phyloP scores from a whole-genome alignment of 2,329 filamentous ascomycete genomes.

The Beauveria bassiana region DNA sequence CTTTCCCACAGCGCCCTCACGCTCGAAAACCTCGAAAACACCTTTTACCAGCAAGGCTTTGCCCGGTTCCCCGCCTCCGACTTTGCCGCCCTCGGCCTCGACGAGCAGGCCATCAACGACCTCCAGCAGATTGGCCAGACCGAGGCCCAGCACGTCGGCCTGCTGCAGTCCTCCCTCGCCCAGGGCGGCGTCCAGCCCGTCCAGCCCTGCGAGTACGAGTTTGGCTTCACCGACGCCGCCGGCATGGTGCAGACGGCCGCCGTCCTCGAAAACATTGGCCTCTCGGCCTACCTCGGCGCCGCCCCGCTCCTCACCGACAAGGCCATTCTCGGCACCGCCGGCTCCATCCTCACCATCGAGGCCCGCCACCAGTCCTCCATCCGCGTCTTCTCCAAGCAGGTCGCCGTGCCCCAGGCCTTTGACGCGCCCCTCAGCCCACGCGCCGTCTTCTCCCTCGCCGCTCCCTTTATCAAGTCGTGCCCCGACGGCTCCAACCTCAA shows the following conservation, averaged over 20 bases:
- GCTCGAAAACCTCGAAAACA: constrained; percentile 51
- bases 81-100: constrained; percentile 44
- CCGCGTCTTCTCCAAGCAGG: constrained; percentile 38
- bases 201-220: constrained; percentile 47
- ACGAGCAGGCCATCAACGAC: constrained; percentile 31
- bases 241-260: constrained; percentile 49
- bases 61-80: constrained; percentile 45
- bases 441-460: constrained; percentile 57
- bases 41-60: constrained; percentile 55
- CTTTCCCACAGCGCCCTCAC: constrained; percentile 36
- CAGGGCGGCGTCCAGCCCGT: constrained; percentile 39
- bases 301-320: constrained; percentile 52
- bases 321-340: constrained; percentile 51
- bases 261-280: constrained; percentile 58
- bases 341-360: constrained; percentile 56
- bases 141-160: constrained; percentile 47
- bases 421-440: constrained; percentile 51
- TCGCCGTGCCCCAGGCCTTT: constrained; percentile 51
- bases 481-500: constrained; percentile 48
- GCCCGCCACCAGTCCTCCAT: constrained; percentile 56
- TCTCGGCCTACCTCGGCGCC: constrained; percentile 57
- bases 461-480: constrained; percentile 52
- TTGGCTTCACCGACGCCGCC: constrained; percentile 46
- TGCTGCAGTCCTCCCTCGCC: constrained; percentile 30
- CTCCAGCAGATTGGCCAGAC: constrained; percentile 48